Base-by-base conservation (phyloP, 768 basidiomycete genomes). In the Amanita inopinata region DNA sequence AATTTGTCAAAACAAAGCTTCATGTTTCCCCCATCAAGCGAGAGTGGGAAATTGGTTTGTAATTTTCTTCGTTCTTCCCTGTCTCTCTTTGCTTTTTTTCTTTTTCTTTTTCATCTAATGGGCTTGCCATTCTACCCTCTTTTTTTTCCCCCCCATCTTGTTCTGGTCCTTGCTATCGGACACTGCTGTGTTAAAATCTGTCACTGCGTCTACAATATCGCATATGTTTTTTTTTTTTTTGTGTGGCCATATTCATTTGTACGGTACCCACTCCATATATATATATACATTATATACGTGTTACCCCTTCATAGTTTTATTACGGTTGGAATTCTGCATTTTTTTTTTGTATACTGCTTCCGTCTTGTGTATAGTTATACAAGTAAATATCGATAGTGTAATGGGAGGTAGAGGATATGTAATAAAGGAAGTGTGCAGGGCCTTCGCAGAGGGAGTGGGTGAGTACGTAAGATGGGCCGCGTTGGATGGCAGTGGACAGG, bases 321-420 rank as follows among this genome's bases (percentile, higher is more conserved):
- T 30, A 27, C 15, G 11, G 28, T 27, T 22, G 43, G 34, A 37
- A 34, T 32, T 15, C 23, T 44, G 18, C 28, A 28, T 18, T 17
- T 20, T 17, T 7, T 22, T n/a, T 8, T 19, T 42, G 18, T 40
- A 41, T 43, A 43, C 34, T 36, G 15, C 24, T 12, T 44, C 28
- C 24, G 27, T 44, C 34, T 44, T 44, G 43, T 44, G 34, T 30
- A 44, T 44, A 44, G 43, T 44, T 44, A 37, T 28, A 41, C 40
- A 31, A 33, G 31, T 41, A 41, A 31, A 41, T 41, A 41, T 41
- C 31, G 33, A 41, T 36, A 44, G 22, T 30, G 34, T 36, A 36
- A 44, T 36, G 33, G 25, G 34, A 37, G 5, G 15, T n/a, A 36
- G 35, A 5, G 28, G 17, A 35, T 14, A 12, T 44, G 43, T 44